Evolutionary conservation across 192 early-diverging fungal species (phyloP).

Genomic region (Pilaira anomala): DNA sequence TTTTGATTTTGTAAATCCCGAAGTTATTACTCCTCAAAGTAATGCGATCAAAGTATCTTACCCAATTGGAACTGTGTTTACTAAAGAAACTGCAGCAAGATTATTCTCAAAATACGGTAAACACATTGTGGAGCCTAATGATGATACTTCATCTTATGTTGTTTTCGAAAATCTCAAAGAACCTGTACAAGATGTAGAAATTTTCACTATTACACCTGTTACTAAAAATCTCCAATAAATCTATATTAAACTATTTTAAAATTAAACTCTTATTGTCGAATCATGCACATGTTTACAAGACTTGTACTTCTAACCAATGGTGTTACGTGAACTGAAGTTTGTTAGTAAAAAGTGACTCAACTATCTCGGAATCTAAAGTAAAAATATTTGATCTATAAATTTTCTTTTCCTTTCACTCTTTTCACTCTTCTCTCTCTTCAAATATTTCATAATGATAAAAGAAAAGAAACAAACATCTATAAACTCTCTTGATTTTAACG

Average conservation of each 20-base stretch:
- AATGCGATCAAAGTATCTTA: conserved; percentile 19
- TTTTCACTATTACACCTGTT: conserved; percentile 1
- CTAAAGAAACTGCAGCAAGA: background rate
- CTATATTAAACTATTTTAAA: conserved; percentile 4
- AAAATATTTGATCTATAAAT: no score
- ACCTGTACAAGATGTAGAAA: background rate
- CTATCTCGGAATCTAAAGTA: no score
- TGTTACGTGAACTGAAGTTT: no score
- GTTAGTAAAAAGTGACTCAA: no score
- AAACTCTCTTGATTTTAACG: no score
- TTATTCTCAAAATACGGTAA: conserved; percentile 13
- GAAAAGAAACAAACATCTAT: no score
- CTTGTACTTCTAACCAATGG: no score
- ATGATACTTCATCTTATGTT: conserved; percentile 14
- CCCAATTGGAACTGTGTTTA: background rate
- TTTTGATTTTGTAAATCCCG: conserved; percentile 23
- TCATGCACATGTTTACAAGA: background rate
- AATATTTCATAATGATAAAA: no score
- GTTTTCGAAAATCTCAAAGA: conserved; percentile 10
- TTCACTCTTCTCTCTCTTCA: no score
- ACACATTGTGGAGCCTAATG: conserved; percentile 9
- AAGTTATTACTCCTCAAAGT: conserved; percentile 18
- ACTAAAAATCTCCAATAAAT: conserved; percentile 6
- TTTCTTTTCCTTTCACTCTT: no score
- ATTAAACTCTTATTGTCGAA: conserved; percentile 2